Evolutionary conservation across 805 yeast species (phyloP).

Genomic region (Metschnikowia kunwiensis): DNA sequence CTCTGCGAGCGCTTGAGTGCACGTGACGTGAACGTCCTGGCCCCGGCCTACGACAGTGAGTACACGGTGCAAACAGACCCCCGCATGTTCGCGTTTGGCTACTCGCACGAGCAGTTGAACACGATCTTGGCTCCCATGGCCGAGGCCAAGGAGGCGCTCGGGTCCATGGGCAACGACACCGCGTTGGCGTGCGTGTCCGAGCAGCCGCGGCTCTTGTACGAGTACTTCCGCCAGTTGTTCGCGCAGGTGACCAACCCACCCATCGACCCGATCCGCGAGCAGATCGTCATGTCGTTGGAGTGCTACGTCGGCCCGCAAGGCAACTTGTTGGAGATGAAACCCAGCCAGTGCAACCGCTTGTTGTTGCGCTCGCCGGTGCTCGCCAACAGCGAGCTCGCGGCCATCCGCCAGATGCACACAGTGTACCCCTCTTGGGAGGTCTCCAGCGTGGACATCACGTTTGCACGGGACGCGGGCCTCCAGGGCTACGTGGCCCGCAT

Average conservation of each 20-base stretch:
- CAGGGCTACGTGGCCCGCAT: constrained; percentile 81
- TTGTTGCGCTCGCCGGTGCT: constrained; percentile 80
- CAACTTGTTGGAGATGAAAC: constrained; percentile 86
- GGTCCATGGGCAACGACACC: constrained; percentile 98
- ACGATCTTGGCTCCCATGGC: constrained; percentile 92
- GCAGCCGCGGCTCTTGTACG: constrained; percentile 87
- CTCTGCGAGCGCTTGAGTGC: constrained; percentile 56
- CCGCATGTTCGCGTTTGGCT: constrained; percentile 81
- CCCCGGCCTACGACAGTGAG: constrained; percentile 14
- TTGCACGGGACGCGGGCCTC: constrained; percentile 76
- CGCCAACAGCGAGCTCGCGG: constrained; percentile 66
- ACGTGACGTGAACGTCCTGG: constrained; percentile 27
- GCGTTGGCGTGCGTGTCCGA: constrained; percentile 93
- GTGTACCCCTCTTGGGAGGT: constrained; percentile 88
- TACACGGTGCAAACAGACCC: constrained; percentile 73
- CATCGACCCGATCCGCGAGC: constrained; percentile 95
- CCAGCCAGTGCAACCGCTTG: constrained; percentile 87
- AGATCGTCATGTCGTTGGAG: constrained; percentile 94
- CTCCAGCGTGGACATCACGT: constrained; percentile 82
- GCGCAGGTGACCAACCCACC: constrained; percentile 99
- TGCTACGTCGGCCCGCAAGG: constrained; percentile 99
- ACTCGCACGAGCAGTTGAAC: constrained; percentile 89
- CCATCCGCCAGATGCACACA: constrained; percentile 65
- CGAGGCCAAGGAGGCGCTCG: constrained; percentile 89
- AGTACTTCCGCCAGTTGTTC: constrained; percentile 91